A percentile compares a stretch with the other conserved stretches of the same genome.
Evolutionary conservation across 2,329 filamentous ascomycete species (phyloP).

Genomic region (Alternaria panax): DNA sequence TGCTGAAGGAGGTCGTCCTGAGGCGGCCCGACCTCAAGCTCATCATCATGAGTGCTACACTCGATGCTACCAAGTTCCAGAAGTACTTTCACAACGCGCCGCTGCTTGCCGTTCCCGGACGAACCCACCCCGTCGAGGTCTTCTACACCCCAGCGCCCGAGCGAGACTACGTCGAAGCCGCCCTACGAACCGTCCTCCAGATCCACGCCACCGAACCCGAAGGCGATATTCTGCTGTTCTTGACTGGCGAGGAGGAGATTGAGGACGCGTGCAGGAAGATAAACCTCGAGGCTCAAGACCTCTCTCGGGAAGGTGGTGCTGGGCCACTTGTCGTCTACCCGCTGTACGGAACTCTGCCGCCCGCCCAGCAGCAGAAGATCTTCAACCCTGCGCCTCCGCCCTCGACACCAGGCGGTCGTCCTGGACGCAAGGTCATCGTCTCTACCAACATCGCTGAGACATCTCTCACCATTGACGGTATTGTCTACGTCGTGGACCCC

Average conservation of each 20-base stretch:
- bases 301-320: constrained; percentile 88
- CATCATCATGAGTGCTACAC: constrained; percentile 94
- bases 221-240: constrained; percentile 90
- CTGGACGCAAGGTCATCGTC: constrained; percentile 92
- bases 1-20: constrained; percentile 92
- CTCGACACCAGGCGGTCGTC: constrained; percentile 75
- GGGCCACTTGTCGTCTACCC: constrained; percentile 91
- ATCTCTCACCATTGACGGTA: constrained; percentile 95
- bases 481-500: constrained; percentile 98
- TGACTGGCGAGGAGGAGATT: constrained; percentile 98
- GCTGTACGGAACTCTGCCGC: constrained; percentile 91
- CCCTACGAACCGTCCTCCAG: constrained; percentile 91
- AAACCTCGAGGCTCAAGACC: constrained; percentile 85
- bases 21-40: constrained; percentile 86
- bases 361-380: constrained; percentile 91
- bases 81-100: constrained; percentile 96
- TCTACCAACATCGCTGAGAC: constrained; percentile 99
- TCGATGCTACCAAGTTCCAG: constrained; percentile 98
- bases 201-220: constrained; percentile 93
- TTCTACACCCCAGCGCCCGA: constrained; percentile 98
- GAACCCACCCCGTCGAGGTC: constrained; percentile 96
- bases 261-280: constrained; percentile 96
- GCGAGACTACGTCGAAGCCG: constrained; percentile 94
- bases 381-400: constrained; percentile 87
- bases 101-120: constrained; percentile 89